phyloP scores from a whole-genome alignment of 495 filamentous ascomycete genomes.

The Aspergillus bertholletiae region DNA sequence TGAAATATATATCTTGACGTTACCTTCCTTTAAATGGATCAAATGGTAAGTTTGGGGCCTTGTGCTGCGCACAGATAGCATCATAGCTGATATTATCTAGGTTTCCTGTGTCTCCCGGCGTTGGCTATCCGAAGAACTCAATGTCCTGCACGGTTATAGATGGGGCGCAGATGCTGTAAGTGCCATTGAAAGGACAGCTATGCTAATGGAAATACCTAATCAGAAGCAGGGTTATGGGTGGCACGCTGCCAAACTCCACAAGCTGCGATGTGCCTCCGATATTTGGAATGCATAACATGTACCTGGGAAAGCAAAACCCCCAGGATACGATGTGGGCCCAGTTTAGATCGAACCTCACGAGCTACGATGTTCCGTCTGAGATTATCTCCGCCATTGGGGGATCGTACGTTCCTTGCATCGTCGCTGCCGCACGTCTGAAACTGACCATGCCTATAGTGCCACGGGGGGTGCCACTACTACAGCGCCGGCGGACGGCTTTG shows the following conservation, averaged over 20 bases:
- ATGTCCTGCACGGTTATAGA: conserved; percentile 5
- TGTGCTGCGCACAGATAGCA: neutral
- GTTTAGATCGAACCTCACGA: conserved; percentile 7
- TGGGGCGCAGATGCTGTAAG: conserved; percentile 7
- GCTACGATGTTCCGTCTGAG: conserved; percentile 2
- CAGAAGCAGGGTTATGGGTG: conserved; percentile 5
- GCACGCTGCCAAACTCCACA: conserved; percentile 3
- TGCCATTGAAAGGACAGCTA: neutral
- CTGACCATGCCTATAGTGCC: neutral
- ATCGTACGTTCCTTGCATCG: conserved; percentile 2
- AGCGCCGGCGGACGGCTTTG: conserved; percentile 1
- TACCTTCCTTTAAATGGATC: conserved; percentile 9
- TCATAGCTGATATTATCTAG: neutral
- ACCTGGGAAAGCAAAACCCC: conserved; percentile 8
- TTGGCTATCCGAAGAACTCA: conserved; percentile 5
- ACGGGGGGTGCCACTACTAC: conserved; percentile 2
- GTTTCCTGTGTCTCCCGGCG: neutral
- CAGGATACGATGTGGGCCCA: neutral
- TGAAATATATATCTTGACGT: conserved; percentile 5
- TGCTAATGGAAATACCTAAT: neutral
- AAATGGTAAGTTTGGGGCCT: neutral
- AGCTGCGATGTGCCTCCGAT: conserved; percentile 3
- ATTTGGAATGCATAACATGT: conserved; percentile 9
- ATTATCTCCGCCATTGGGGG: conserved; percentile 5
- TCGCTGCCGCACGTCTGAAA: neutral